Evolutionary conservation across 306 rosid genomes (phyloP).

Genomic region (Fagus crenata): DNA sequence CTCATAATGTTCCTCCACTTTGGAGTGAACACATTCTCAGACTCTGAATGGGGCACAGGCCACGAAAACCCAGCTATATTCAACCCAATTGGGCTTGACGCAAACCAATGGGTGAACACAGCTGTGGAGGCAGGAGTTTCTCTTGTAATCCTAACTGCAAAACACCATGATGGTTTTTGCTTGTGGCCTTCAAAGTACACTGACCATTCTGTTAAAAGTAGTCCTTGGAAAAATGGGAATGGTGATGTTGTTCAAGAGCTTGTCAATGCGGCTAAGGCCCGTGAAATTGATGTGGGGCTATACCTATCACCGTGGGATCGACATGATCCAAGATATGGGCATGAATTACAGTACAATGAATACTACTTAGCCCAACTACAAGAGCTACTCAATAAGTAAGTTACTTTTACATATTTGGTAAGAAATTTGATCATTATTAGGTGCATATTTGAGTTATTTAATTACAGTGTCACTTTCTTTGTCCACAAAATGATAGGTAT

Average conservation of each 20-base stretch:
- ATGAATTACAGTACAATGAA: constrained; percentile 66
- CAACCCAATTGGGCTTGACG: constrained; percentile 57
- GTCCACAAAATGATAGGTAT: constrained; percentile 39
- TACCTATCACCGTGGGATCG: constrained; percentile 94
- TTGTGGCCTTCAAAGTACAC: constrained; percentile 97
- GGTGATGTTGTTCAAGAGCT: constrained; percentile 79
- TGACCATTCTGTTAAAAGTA: constrained; percentile 58
- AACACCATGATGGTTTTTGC: constrained; percentile 97
- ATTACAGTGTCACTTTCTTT: neutral
- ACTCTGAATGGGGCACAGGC: constrained; percentile 86
- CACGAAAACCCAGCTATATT: constrained; percentile 62
- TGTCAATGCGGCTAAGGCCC: constrained; percentile 49
- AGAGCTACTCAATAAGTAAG: constrained; percentile 66
- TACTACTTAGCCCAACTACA: constrained; percentile 82
- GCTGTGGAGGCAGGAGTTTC: constrained; percentile 76
- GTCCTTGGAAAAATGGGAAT: constrained; percentile 67
- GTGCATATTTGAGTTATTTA: too few species aligned
- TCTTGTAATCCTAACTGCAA: constrained; percentile 76
- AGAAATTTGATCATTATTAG: too few species aligned
- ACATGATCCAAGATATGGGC: constrained; percentile 74
- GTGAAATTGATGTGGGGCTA: constrained; percentile 66
- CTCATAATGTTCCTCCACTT: constrained; percentile 91
- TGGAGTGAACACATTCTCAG: constrained; percentile 86
- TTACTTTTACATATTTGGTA: neutral
- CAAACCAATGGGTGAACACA: constrained; percentile 68